Evolutionary conservation across 495 filamentous ascomycete genomes (phyloP).

Genomic region (Immersiella caudata): DNA sequence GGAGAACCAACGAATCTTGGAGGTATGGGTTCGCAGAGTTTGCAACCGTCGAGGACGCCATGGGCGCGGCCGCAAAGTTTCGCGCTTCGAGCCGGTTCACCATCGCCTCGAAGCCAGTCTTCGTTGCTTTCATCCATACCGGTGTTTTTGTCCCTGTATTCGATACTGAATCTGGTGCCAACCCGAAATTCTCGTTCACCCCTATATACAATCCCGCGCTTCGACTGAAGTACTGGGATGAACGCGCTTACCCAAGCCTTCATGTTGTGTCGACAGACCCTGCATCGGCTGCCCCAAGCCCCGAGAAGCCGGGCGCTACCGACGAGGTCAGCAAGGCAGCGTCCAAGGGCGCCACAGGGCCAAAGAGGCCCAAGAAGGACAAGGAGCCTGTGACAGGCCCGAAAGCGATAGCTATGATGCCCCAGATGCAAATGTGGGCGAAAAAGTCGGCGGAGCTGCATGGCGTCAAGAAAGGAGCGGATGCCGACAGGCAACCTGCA

Average conservation of each 20-base stretch:
- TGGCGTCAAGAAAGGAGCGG: constrained; percentile 46
- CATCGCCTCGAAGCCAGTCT: constrained; percentile 75
- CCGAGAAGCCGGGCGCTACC: constrained; percentile 38
- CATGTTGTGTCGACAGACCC: constrained; percentile 59
- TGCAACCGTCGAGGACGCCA: constrained; percentile 72
- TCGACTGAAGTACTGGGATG: constrained; percentile 83
- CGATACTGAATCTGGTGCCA: constrained; percentile 53
- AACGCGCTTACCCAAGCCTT: constrained; percentile 73
- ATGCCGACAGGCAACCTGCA: constrained; percentile 9
- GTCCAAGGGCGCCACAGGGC: constrained; percentile 40
- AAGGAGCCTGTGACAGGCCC: constrained; percentile 55
- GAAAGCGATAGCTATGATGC: constrained; percentile 61
- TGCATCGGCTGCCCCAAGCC: constrained; percentile 35
- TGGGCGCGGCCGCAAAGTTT: constrained; percentile 73
- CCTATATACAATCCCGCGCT: constrained; percentile 70
- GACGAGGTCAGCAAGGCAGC: constrained; percentile 31
- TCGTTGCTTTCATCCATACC: constrained; percentile 78
- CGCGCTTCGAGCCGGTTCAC: constrained; percentile 81
- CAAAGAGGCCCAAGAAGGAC: constrained; percentile 53
- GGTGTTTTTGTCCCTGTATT: constrained; percentile 84
- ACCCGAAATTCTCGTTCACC: constrained; percentile 68
- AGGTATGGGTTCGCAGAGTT: constrained; percentile 92
- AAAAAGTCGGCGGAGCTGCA: constrained; percentile 85
- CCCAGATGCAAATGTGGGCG: constrained; percentile 85
- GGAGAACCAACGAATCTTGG: constrained; percentile 75